Evolutionary conservation across 2,329 filamentous ascomycete genomes (phyloP).

Genomic region (Fusarium goolgardi): DNA sequence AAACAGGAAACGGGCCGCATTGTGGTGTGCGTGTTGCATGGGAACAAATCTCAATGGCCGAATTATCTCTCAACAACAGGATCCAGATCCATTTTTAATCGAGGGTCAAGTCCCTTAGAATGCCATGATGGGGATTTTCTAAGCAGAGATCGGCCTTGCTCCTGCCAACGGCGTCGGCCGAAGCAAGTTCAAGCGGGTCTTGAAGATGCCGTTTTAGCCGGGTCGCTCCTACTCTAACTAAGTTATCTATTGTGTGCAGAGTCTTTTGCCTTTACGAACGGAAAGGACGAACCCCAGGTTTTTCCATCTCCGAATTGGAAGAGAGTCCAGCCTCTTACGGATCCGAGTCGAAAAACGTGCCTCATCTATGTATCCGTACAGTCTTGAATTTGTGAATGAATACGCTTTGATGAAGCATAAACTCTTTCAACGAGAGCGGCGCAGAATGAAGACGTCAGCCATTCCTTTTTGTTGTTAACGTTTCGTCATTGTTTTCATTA

Average conservation of each 20-base stretch:
- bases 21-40: slow-evolving; percentile 6
- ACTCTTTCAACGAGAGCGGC: not conserved
- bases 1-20: slow-evolving; percentile 28
- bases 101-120: slow-evolving; percentile 22
- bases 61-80: slow-evolving; percentile 8
- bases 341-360: slow-evolving; percentile 23
- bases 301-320: slow-evolving; percentile 22
- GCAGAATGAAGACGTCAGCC: slow-evolving; percentile 23
- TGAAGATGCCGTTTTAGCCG: slow-evolving; percentile 44
- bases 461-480: not conserved
- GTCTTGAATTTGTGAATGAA: slow-evolving; percentile 11
- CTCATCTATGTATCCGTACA: not conserved
- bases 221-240: slow-evolving; percentile 1
- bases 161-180: slow-evolving; percentile 33
- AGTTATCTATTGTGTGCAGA: not conserved
- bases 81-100: slow-evolving; percentile 8
- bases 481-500: slow-evolving; percentile 8
- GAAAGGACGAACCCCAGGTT: slow-evolving; percentile 20
- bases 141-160: slow-evolving; percentile 29
- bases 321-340: slow-evolving; percentile 18
- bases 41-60: slow-evolving; percentile 7
- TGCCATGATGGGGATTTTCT: slow-evolving; percentile 32
- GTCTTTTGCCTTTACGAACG: slow-evolving; percentile 17
- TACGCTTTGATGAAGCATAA: not conserved
- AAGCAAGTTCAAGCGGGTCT: slow-evolving; percentile 36